These are phyloP conservation scores for Hypomontagnella monticulosa DNA, from an alignment of 495 filamentous ascomycete species.

Conservation along the genomic window DNA sequence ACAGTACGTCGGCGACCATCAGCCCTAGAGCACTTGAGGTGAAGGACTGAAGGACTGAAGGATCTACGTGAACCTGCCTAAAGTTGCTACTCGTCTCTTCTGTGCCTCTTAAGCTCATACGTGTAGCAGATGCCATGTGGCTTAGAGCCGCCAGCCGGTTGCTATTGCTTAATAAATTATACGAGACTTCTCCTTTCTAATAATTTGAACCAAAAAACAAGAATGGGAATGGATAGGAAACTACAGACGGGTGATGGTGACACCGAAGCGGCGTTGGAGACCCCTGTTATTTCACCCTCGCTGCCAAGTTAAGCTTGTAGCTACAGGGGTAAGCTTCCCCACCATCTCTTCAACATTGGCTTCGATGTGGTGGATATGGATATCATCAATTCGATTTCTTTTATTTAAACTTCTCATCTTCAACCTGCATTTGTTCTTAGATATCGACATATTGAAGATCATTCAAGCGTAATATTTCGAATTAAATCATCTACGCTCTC, in stretches of 20 bases:
- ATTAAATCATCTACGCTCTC: neutral
- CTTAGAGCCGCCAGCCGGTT: neutral
- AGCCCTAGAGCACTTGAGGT: too few relatives aligned
- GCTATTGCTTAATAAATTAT: conserved; percentile 4
- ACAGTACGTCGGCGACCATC: too few relatives aligned
- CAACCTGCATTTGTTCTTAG: neutral
- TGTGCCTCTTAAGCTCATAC: neutral
- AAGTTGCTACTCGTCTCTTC: neutral
- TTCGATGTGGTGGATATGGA: too few relatives aligned
- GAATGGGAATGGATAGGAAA: conserved; percentile 16
- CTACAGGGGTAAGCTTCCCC: conserved; percentile 23
- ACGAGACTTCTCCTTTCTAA: conserved; percentile 16
- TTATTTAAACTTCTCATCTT: conserved; percentile 9
- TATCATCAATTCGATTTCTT: neutral
- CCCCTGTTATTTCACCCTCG: conserved; percentile 2
- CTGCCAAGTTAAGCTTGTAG: neutral
- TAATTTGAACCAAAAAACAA: conserved; percentile 18
- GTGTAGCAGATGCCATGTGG: neutral
- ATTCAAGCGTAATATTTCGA: neutral
- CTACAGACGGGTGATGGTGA: conserved; percentile 19
- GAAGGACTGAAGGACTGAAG: too few relatives aligned
- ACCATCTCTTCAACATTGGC: conserved; percentile 1
- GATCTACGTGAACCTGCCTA: too few relatives aligned
- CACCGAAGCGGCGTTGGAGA: conserved; percentile 6
- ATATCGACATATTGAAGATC: neutral